phyloP scores from a whole-genome alignment of 805 yeast genomes.

The Schizosaccharomyces lindneri region DNA sequence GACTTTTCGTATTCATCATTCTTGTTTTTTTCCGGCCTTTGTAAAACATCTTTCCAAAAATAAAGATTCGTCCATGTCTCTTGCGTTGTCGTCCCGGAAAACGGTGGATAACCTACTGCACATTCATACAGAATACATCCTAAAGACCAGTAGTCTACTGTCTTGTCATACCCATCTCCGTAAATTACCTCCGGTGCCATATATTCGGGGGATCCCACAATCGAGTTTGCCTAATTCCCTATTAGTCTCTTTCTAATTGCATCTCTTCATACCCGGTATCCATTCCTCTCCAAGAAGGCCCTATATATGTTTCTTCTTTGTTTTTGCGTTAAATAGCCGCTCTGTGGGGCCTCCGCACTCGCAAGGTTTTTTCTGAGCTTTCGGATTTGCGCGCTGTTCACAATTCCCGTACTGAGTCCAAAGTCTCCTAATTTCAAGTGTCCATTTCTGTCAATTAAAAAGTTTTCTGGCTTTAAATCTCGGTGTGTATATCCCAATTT shows the following conservation, averaged over 20 bases:
- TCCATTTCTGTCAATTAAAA: slow-evolving; percentile 68
- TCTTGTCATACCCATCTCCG: slow-evolving; percentile 79
- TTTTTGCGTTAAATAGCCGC: slow-evolving; percentile 22
- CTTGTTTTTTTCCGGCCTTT: slow-evolving; percentile 20
- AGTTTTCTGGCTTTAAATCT: slow-evolving; percentile 87
- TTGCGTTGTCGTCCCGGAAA: slow-evolving; percentile 75
- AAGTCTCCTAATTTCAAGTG: slow-evolving; percentile 87
- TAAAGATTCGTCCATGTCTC: slow-evolving; percentile 86
- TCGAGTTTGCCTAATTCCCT: slow-evolving; percentile 59
- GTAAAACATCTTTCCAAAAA: slow-evolving; percentile 70
- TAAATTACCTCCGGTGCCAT: slow-evolving; percentile 95
- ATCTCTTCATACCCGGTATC: background rate
- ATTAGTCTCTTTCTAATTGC: background rate
- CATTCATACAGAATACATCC: slow-evolving; percentile 95
- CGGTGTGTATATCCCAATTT: slow-evolving; percentile 89
- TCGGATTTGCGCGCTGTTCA: slow-evolving; percentile 76
- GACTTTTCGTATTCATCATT: slow-evolving; percentile 35
- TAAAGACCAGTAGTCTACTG: slow-evolving; percentile 94
- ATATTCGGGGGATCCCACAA: slow-evolving; percentile 96
- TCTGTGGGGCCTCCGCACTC: slow-evolving; percentile 24
- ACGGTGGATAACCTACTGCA: slow-evolving; percentile 89
- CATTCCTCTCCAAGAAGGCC: background rate
- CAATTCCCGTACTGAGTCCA: slow-evolving; percentile 90
- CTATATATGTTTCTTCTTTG: background rate
- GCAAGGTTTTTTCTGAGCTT: slow-evolving; percentile 54